Conservation (phyloP, 331 rosid genomes). For the Quercus phellos region DNA sequence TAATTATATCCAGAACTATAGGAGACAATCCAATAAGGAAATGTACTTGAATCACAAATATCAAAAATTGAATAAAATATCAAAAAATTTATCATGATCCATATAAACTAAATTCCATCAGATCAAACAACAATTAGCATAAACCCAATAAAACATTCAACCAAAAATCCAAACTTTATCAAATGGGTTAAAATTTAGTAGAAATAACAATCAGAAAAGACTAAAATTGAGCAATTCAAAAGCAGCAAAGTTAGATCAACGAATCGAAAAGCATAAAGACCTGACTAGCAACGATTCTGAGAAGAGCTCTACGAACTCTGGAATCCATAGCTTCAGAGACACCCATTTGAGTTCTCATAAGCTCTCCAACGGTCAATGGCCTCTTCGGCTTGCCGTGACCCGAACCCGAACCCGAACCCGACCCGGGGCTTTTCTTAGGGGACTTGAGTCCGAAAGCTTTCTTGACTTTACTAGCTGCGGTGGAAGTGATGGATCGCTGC, state of each 20-base stretch:
- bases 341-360: conserved; percentile 82
- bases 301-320: conserved; percentile 74
- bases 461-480: conserved; percentile 95
- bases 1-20: background rate
- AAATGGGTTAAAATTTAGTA: background rate
- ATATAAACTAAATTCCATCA: background rate
- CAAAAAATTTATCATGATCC: no score
- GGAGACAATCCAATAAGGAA: background rate
- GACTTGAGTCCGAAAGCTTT: conserved; percentile 92
- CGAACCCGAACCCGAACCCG: conserved; percentile 38
- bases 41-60: no score
- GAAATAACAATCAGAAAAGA: background rate
- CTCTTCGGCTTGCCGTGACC: conserved; percentile 60
- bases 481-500: conserved; percentile 89
- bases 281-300: conserved; percentile 92
- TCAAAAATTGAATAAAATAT: no score
- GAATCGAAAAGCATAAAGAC: conserved; percentile 21
- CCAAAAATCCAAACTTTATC: background rate
- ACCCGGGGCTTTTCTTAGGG: conserved; percentile 76
- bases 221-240: background rate
- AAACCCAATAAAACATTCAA: conserved; percentile 5
- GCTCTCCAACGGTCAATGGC: conserved; percentile 76
- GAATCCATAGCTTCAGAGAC: conserved; percentile 85
- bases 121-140: conserved; percentile 8
- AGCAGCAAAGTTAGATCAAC: conserved; percentile 25